Evolutionary conservation across 352 stramenopile genomes (phyloP), one percentile per base, ranked within the genome.

Genomic region (Pythium monospermum): DNA sequence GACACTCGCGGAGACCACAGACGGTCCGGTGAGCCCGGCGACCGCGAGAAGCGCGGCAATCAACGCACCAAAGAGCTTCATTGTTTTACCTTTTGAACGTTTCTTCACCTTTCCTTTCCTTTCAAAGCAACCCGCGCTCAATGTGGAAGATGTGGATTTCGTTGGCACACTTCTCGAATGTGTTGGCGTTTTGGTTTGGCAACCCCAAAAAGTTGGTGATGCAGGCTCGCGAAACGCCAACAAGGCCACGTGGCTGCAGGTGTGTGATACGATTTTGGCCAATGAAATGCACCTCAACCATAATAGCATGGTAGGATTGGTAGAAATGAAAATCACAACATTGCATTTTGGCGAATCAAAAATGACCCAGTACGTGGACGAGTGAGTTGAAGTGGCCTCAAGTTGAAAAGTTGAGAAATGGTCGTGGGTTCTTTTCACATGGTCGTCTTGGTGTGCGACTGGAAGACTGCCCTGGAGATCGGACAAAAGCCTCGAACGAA

Each of bases 1-100:
- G 37, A 89, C 72, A 53, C 70, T 82, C 33, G 68, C 68, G 1
- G 78, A 49, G 12, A 82, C 66, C n/a, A 68, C 35, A 16, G 49
- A 15, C 22, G 54, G 37, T 2, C 36, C 23, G 16, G 46, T 36
- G 38, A 56, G 54, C 26, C 56, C 42, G 28, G 57, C 49, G 10
- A 80, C 37, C 8, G 76, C 59, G 12, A 67, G 60, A 12, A 69
- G 58, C 41, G 36, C 37, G 23, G 49, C 42, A 8, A 57, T 19
- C 22, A 57, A 57, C 28, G 30, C 38, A 21, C 38, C 49, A 18
- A 49, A 49, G 38, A 57, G 33, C 49, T 57, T 57, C 49, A 57
- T 57, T 4, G 13, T n/a, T n/a, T n/a, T n/a, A n/a, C n/a, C n/a
- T n/a, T n/a, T n/a, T n/a, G n/a, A n/a, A n/a, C n/a, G n/a, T n/a